Percentiles rank a stretch among this genome's conserved stretches.
Conservation (phyloP, 345 rosid species). For the Iberis pinnata region DNA sequence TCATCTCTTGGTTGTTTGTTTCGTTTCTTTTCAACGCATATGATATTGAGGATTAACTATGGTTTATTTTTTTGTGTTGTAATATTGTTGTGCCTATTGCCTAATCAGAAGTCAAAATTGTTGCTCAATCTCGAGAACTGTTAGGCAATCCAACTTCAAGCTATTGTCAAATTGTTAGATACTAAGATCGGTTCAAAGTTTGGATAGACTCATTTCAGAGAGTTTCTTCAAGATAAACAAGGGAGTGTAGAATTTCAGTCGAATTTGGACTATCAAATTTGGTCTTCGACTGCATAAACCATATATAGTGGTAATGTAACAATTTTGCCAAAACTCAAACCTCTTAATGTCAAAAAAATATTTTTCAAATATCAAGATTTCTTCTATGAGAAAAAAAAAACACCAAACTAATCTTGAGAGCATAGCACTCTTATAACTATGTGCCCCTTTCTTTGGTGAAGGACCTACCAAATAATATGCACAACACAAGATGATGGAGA, state of each 20-base stretch:
- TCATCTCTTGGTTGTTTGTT: neutral
- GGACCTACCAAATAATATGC: constrained; percentile 95
- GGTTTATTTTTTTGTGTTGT: neutral
- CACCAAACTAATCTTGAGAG: constrained; percentile 51
- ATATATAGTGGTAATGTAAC: constrained; percentile 48
- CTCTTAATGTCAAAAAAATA: neutral
- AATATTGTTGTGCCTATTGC: constrained; percentile 48
- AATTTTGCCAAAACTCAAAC: neutral
- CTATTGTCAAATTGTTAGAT: constrained; percentile 70
- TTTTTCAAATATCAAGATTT: constrained; percentile 48
- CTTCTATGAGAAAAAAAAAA: constrained; percentile 90
- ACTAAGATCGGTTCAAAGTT: constrained; percentile 96
- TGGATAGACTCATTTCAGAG: constrained; percentile 98
- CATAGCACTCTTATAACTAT: constrained; percentile 74
- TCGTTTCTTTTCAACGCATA: neutral
- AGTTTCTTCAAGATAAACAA: constrained; percentile 92
- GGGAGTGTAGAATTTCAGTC: constrained; percentile 64
- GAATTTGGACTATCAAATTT: constrained; percentile 74
- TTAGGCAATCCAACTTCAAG: constrained; percentile 87
- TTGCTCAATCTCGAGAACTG: constrained; percentile 79
- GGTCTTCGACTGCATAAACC: constrained; percentile 96
- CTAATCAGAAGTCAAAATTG: constrained; percentile 60
- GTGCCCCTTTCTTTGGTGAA: constrained; percentile 88
- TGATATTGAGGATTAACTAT: neutral
- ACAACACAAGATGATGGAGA: constrained; percentile 86